Evolutionary conservation across 371 early-diverging fungal species (phyloP), one percentile per base, ranked within the genome.

Genomic region (Nematocida displodere): DNA sequence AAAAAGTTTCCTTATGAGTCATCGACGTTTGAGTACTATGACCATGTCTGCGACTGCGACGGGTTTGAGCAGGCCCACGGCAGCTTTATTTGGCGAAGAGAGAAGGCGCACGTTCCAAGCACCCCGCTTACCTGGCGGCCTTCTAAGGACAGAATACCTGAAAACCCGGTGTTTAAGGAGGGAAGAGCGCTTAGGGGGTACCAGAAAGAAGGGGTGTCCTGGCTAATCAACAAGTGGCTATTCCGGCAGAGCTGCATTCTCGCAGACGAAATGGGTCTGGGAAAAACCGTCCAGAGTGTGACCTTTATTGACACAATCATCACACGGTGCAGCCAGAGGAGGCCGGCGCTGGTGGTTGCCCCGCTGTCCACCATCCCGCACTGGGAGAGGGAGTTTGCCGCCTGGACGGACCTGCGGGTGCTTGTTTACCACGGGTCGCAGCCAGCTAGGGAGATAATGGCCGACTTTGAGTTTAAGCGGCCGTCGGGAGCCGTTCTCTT

Each of bases 201-300:
- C 81, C 99, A 98, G 82, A 82, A 95, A 36, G 88, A 89, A 31
- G 95, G 96, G 59, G 85, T 97, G 22, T 94, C 95, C 82, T 98
- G 99, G 99, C 91, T 95, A 88, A 90, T 94, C n/a, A 89, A 91
- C 78, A 85, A 93, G 31, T 97, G 97, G 97, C 90, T 91, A 76
- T 86, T 86, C 56, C 89, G 93, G 82, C 87, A 90, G 81, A 94
- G 94, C 80, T 95, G 99, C 40, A 97, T 98, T 68, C 82, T 98
- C 78, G 97, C 99, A 0, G 97, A 95, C 82, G 95, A 95, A 86
- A 96, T 95, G 97, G 98, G 97, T 63, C 87, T 97, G 49, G 98
- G 98, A 42, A 97, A 98, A 83, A 98, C 98, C 0, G 85, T 95
- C 20, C 99, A 98, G 81, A 89, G 91, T 1, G 95, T 97, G 52